Base-by-base conservation (phyloP, 1,139 yeast genomes). In the Wickerhamomyces sp. region DNA sequence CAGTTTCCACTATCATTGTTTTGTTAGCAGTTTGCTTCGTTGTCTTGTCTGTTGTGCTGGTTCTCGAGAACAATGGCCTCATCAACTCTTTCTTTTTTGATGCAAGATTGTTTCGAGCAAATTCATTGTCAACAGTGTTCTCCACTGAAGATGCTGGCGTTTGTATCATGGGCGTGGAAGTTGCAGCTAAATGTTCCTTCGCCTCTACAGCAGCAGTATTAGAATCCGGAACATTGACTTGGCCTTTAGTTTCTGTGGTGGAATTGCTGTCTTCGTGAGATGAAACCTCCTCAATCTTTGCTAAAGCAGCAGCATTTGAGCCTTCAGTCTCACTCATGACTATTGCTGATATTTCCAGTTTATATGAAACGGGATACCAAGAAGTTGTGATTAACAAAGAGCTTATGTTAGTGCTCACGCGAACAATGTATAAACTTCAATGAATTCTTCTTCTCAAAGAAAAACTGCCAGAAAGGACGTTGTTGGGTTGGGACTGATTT, bases 1-100 rank as follows among this genome's bases (percentile, higher is more conserved):
- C 61, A 1, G 61, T 58, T 37, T 58, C 61, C 27, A 58, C 61
- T 36, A 54, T 57, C 60, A 58, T 57, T 13, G 57, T 49, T 29
- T 55, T 57, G 14, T 49, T 54, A 1, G 46, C 43, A 7, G 44
- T 39, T 5, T 46, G 42, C 31, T 54, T 55, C 2, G 46, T 14
- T 1, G 42, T 41, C 32, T 56, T 55, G 27, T 58, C 61, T 2
- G 53, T 50, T 0, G 61, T 56, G n/a, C 48, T 52, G 5, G 60
- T 41, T 34, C 60, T 51, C 4, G 60, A 48, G 26, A 53, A 58
- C 14, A 56, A 37, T 0, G 61, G 61, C 36, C 56, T 54, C 26
- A 49, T 48, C 5, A 49, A 27, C 7, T 57, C 59, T 36, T 56
- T 54, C 45, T 55, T 56, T 45, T 51, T 54, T 10, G 10, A 29